A percentile compares a stretch with the other conserved stretches of the same genome.
Conservation (phyloP, 768 basidiomycete genomes). For the Boletus rubescentipes region DNA sequence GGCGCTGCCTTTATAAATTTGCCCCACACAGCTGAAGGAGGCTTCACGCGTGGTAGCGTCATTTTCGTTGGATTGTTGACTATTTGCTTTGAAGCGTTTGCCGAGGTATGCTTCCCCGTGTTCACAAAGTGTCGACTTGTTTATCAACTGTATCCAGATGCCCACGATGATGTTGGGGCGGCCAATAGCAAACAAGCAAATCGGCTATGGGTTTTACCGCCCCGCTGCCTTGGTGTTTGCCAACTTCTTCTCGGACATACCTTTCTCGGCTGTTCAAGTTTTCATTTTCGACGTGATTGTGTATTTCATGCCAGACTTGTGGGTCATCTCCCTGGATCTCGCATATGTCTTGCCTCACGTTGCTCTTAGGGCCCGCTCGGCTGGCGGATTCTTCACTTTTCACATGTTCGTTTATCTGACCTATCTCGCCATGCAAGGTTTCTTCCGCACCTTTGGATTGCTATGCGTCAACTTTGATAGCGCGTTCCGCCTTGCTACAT, state of each 20-base stretch:
- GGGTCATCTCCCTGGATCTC: slow-evolving; percentile 26
- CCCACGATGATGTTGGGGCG: slow-evolving; percentile 78
- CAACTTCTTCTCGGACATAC: slow-evolving; percentile 67
- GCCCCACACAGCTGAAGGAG: slow-evolving; percentile 71
- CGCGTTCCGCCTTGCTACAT: slow-evolving; percentile 53
- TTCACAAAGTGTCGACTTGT: slow-evolving; percentile 1
- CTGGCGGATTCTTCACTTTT: slow-evolving; percentile 52
- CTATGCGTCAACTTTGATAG: slow-evolving; percentile 54
- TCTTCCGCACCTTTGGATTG: slow-evolving; percentile 75
- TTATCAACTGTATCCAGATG: slow-evolving; percentile 40
- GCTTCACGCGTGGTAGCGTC: slow-evolving; percentile 84
- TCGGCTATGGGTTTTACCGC: slow-evolving; percentile 62
- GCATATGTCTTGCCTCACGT: slow-evolving; percentile 20
- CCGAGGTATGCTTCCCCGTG: slow-evolving; percentile 47
- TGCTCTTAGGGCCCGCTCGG: slow-evolving; percentile 30
- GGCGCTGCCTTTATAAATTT: slow-evolving; percentile 76
- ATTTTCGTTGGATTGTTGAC: slow-evolving; percentile 71
- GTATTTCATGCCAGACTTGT: slow-evolving; percentile 65
- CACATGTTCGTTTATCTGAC: slow-evolving; percentile 64
- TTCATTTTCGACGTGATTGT: slow-evolving; percentile 63
- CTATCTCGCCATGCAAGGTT: slow-evolving; percentile 75
- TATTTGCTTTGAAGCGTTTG: slow-evolving; percentile 69
- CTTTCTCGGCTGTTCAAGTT: slow-evolving; percentile 60
- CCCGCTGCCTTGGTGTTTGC: slow-evolving; percentile 64
- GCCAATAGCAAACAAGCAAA: slow-evolving; percentile 71